These are phyloP conservation scores for Triticum turgidum DNA, from an alignment of 176 grass and related monocot genomes.

Conservation along the genomic window DNA sequence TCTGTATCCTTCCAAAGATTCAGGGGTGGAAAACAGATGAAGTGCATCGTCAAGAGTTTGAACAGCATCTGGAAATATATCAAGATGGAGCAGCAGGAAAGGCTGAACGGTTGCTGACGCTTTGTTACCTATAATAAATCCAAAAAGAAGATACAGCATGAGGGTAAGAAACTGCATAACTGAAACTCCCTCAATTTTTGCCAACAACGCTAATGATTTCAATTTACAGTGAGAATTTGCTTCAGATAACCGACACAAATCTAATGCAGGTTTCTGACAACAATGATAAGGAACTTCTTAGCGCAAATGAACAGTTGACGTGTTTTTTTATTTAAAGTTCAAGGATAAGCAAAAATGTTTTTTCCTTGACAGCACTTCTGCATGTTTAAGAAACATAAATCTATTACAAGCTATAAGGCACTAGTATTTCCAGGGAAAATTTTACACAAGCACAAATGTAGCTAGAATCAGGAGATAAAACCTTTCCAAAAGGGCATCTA, in stretches of 20 bases:
- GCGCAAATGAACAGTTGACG: not conserved
- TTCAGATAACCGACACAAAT: not conserved
- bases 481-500: not conserved
- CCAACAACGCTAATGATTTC: not conserved
- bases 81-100: conserved; percentile 92
- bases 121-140: conserved; percentile 65
- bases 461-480: not conserved
- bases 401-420: conserved; percentile 11
- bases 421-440: not conserved
- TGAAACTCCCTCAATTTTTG: not conserved
- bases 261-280: not conserved
- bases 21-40: conserved; percentile 66
- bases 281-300: not conserved
- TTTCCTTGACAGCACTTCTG: not conserved
- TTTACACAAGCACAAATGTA: not conserved
- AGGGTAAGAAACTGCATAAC: not conserved
- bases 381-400: conserved; percentile 1
- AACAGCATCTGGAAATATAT: conserved; percentile 83
- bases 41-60: conserved; percentile 77
- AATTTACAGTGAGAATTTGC: not conserved
- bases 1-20: conserved; percentile 96
- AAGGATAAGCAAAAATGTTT: not conserved
- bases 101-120: conserved; percentile 82
- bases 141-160: conserved; percentile 22
- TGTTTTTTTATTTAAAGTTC: not conserved